phyloP scores from a whole-genome alignment of 495 filamentous ascomycete genomes.

The Sabuloglossum arenarium region DNA sequence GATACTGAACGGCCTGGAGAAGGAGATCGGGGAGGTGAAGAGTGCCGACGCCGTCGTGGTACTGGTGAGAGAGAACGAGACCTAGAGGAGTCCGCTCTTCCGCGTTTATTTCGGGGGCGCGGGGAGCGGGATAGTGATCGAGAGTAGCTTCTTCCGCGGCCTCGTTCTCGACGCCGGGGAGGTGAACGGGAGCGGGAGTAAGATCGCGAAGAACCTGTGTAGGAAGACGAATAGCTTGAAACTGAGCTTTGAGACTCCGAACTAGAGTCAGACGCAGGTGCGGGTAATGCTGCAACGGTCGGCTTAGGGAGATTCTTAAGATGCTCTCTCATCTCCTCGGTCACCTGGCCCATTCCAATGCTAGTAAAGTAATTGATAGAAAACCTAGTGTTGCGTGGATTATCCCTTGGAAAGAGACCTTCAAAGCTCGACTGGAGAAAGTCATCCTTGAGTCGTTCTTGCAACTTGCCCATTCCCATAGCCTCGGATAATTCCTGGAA shows the following conservation, averaged over 20 bases:
- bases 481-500: conserved; percentile 84
- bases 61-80: conserved; percentile 4
- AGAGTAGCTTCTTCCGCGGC: not conserved
- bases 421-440: conserved; percentile 55
- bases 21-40: not conserved
- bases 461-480: conserved; percentile 61
- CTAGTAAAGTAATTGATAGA: conserved; percentile 98
- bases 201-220: conserved; percentile 10
- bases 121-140: conserved; percentile 3
- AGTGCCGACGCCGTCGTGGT: not conserved
- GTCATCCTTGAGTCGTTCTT: conserved; percentile 55
- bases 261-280: conserved; percentile 24
- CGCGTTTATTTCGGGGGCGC: not conserved
- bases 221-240: conserved; percentile 18
- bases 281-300: conserved; percentile 41
- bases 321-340: conserved; percentile 83
- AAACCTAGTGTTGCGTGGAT: conserved; percentile 78
- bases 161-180: not conserved
- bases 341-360: conserved; percentile 84
- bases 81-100: not conserved
- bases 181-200: conserved; percentile 8
- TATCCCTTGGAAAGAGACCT: conserved; percentile 79
- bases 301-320: conserved; percentile 73
- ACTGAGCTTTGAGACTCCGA: conserved; percentile 22
- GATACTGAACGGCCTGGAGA: not conserved